Conservation (phyloP, 306 rosid genomes). For the Inga leiocalycina region DNA sequence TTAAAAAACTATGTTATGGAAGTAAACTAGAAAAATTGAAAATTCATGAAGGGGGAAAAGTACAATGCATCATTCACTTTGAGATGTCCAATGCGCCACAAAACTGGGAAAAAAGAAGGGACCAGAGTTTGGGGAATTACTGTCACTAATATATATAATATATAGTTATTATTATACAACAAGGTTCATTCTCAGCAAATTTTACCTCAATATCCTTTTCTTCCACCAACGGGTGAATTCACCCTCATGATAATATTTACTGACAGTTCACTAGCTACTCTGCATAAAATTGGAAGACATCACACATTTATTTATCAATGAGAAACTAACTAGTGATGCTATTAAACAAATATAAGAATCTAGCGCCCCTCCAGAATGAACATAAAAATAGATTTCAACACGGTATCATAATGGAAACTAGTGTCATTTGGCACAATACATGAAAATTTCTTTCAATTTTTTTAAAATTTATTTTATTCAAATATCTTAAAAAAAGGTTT, state of each 20-base stretch:
- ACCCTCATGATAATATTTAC: slow-evolving; percentile 57
- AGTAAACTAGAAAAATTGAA: neutral
- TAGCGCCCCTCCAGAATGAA: neutral
- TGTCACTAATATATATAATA: slow-evolving; percentile 15
- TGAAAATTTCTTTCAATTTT: neutral
- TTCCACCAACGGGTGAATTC: slow-evolving; percentile 55
- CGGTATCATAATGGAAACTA: neutral
- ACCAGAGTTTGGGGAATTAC: slow-evolving; percentile 36
- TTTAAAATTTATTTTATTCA: neutral
- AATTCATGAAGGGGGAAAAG: slow-evolving; percentile 1
- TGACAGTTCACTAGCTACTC: slow-evolving; percentile 59
- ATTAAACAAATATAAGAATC: slow-evolving; percentile 6
- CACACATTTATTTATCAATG: slow-evolving; percentile 22
- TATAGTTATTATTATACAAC: slow-evolving; percentile 47
- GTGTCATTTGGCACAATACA: neutral
- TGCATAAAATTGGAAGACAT: slow-evolving; percentile 50
- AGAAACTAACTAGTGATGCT: slow-evolving; percentile 9
- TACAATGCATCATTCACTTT: slow-evolving; percentile 26
- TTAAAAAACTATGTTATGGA: neutral
- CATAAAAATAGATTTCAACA: neutral
- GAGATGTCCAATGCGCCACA: slow-evolving; percentile 38
- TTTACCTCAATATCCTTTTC: slow-evolving; percentile 48
- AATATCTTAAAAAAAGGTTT: neutral
- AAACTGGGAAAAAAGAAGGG: slow-evolving; percentile 31
- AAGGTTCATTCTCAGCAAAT: slow-evolving; percentile 42